These are phyloP conservation scores for Starmera stellimalicola DNA, from an alignment of 1,139 yeast species.

Conservation along the genomic window DNA sequence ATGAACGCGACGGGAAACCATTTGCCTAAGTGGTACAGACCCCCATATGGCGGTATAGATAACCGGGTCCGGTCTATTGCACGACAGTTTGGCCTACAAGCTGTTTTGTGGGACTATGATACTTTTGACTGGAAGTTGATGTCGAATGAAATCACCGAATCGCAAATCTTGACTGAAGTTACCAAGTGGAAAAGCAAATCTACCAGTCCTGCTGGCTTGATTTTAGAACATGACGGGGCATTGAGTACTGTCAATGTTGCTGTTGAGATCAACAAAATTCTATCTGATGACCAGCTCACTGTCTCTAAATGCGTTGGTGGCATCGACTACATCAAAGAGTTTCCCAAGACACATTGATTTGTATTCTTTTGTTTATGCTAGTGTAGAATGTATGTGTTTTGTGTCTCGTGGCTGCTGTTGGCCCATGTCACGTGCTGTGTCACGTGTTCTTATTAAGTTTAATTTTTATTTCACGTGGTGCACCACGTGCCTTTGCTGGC, in stretches of 20 bases:
- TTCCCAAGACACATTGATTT: too few relatives aligned
- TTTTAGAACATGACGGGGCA: constrained; percentile 79
- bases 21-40: constrained; percentile 89
- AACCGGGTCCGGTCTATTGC: constrained; percentile 73
- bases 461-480: too few relatives aligned
- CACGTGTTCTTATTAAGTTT: too few relatives aligned
- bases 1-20: constrained; percentile 91
- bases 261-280: constrained; percentile 40
- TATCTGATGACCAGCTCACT: constrained; percentile 55
- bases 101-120: constrained; percentile 88
- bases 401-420: too few relatives aligned
- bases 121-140: constrained; percentile 84
- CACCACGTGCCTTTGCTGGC: too few relatives aligned
- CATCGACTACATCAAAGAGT: constrained; percentile 23
- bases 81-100: constrained; percentile 78
- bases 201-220: constrained; percentile 44
- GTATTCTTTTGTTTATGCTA: too few relatives aligned
- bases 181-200: constrained; percentile 34
- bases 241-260: constrained; percentile 62
- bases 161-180: constrained; percentile 47
- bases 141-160: constrained; percentile 32
- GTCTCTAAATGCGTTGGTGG: constrained; percentile 83
- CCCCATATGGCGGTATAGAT: constrained; percentile 94
- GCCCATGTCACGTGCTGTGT: too few relatives aligned
- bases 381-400: too few relatives aligned